Percentiles rank a stretch among this genome's conserved stretches.
Evolutionary conservation across 2,329 filamentous ascomycete species (phyloP).

Genomic region (Fusarium annulatum): DNA sequence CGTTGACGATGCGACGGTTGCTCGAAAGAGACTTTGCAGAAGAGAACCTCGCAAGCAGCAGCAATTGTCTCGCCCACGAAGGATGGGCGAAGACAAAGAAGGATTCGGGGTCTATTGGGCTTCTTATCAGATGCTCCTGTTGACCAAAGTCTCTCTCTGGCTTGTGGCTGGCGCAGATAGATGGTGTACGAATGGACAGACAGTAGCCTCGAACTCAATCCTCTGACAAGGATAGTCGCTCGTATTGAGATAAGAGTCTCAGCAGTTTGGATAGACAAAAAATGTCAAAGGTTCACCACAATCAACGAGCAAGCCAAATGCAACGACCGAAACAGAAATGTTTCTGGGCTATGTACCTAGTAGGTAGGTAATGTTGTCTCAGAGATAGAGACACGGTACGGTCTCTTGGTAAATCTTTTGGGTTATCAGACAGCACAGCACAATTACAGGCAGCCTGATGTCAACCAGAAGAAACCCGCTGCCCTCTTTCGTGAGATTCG

Average conservation of each 20-base stretch:
- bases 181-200: neutral
- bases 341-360: neutral
- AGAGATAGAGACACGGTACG: neutral
- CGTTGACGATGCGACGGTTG: conserved; percentile 16
- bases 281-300: conserved; percentile 23
- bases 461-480: neutral
- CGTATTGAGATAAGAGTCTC: conserved; percentile 26
- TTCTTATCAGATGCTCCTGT: neutral
- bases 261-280: neutral
- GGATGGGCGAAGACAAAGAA: neutral
- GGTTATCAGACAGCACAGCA: conserved; percentile 15
- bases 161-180: neutral
- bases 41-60: neutral
- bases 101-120: neutral
- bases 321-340: neutral
- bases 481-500: neutral
- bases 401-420: conserved; percentile 3
- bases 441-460: conserved; percentile 10
- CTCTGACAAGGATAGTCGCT: conserved; percentile 4
- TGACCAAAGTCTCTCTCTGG: neutral
- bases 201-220: conserved; percentile 16
- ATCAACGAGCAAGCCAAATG: neutral
- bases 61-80: neutral
- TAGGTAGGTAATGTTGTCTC: neutral
- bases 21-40: neutral